A percentile compares a stretch with the other conserved stretches of the same genome.
Conservation (phyloP, 2,329 filamentous ascomycete genomes). For the Ceratocystis colombiana region DNA sequence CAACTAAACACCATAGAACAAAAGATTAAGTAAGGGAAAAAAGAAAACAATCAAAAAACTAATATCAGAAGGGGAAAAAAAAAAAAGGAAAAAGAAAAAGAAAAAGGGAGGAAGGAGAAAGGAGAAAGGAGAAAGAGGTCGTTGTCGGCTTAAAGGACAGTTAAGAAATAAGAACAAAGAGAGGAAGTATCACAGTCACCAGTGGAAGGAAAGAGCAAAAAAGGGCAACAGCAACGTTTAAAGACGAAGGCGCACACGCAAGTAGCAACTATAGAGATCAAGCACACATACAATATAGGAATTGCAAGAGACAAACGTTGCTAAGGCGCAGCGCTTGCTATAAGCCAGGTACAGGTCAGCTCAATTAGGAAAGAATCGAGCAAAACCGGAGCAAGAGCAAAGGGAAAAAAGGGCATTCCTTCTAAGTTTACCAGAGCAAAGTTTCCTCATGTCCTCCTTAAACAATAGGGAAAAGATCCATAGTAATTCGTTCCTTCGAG, state of each 20-base stretch:
- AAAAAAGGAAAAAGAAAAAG: slow-evolving; percentile 14
- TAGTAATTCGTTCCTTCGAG: slow-evolving; percentile 14
- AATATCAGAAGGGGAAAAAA: slow-evolving; percentile 17
- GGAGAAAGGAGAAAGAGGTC: background rate
- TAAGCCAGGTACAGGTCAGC: slow-evolving; percentile 4
- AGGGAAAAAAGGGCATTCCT: slow-evolving; percentile 10
- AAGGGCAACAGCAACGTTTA: background rate
- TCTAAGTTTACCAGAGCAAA: background rate
- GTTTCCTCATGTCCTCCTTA: background rate
- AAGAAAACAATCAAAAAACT: background rate
- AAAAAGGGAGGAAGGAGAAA: slow-evolving; percentile 5
- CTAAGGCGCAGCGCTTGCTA: background rate
- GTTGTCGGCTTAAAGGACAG: background rate
- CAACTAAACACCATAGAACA: background rate
- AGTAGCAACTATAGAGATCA: background rate
- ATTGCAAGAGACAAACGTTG: background rate
- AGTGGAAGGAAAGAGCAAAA: too few species aligned
- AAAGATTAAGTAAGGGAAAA: background rate
- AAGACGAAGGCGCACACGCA: background rate
- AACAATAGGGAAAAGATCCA: background rate
- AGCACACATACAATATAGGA: background rate
- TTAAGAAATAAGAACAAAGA: background rate
- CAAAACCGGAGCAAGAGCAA: slow-evolving; percentile 16
- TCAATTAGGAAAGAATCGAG: slow-evolving; percentile 7
- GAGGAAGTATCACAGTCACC: slow-evolving; percentile 1